Evolutionary conservation across 2,329 filamentous ascomycete genomes (phyloP), one percentile per base, ranked within the genome.

Genomic region (Trichoderma brevicompactum): DNA sequence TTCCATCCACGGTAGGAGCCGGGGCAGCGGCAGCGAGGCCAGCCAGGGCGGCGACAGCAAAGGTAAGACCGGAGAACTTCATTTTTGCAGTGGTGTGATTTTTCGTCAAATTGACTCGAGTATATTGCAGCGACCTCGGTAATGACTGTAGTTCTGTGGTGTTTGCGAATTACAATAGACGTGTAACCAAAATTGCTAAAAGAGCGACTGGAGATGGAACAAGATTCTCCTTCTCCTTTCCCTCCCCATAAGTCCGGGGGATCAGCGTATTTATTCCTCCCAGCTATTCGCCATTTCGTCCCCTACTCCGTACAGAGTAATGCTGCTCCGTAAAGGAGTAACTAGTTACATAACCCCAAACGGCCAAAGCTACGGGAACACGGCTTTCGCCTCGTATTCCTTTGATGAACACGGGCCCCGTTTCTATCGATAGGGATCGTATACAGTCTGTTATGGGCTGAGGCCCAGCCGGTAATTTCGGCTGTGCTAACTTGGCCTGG

Each of bases 391-490:
- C 59, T 62, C 59, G 49, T 63, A 63, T 63, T 63, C 49, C 49
- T 63, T 53, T 53, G 49, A 63, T 63, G 49, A 63, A 60, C 19
- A 59, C 34, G 13, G 17, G 17, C 23, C 54, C 40, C 28, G 38
- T 44, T 34, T 13, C 23, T 0, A 56, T 60, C 44, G 32, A 49
- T 19, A 17, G 43, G 34, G 19, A 52, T 49, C 34, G 54, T 43
- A 17, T 13, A 12, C 54, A 12, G 10, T 44, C 7, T 46, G 41
- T 36, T 2, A 55, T 36, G 41, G 54, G 56, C n/a, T 38, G 56
- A 40, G 44, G 44, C 13, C 56, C 43, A 44, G 44, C 44, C 40
- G 59, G 59, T 54, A 63, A 63, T 63, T 54, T 63, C 59, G 59
- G 59, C 40, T 41, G 36, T 53, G 49, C 59, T 44, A 54, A 54